Evolutionary conservation across 305 asterid species (phyloP), one percentile per base, ranked within the genome.

Genomic region (Rubia tinctorum): DNA sequence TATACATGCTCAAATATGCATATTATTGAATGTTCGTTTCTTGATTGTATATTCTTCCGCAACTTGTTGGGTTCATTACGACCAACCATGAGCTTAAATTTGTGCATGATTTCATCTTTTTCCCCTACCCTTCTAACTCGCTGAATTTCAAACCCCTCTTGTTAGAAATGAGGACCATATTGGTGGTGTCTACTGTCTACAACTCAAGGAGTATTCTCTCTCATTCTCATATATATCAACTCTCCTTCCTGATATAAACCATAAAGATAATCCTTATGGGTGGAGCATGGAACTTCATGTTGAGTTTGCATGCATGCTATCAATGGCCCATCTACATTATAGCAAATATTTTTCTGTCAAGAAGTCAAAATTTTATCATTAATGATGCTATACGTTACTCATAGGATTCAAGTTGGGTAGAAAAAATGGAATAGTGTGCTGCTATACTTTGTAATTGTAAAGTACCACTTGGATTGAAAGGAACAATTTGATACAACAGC

Each of bases 291-390:
- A n/a, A 25, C 13, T 4, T 11, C 18, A 22, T 51, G 44, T 39
- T 56, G 49, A 62, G 53, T 39, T 18, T 73, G 66, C 82, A 65
- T 65, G 71, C 62, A 17, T 37, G 62, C 56, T 14, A 51, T 18
- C 17, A 37, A 34, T 55, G n/a, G 23, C 34, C 51, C 43, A 70
- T 34, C 11, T 53, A 17, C 45, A 66, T 71, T 27, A 40, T 15
- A 13, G 51, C 55, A 8, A 56, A 42, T 47, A 15, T 49, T 17
- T n/a, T 49, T 49, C 23, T 34, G 15, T 75, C 49, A 10, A 8
- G 14, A 40, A 74, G 43, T 55, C 22, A 7, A 6, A 13, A 40
- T 18, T 7, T 56, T 25, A 18, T 40, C 69, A 37, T 17, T 6
- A 18, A 20, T 25, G 39, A 42, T 37, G 20, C n/a, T 23, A 27